phyloP scores from a whole-genome alignment of 306 rosid species.

The Citrullus colocynthis region DNA sequence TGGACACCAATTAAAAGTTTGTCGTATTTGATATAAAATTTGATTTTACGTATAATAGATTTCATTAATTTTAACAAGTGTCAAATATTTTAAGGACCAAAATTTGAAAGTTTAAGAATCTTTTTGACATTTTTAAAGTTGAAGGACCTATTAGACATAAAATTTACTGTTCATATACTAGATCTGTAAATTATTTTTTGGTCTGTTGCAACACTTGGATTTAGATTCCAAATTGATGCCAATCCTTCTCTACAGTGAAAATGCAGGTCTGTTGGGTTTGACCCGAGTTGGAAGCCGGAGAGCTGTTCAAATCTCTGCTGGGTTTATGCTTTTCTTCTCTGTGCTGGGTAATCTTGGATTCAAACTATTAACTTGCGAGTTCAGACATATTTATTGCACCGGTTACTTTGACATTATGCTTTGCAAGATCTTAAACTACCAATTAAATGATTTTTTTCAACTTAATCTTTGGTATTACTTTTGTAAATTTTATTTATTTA shows the following conservation, averaged over 20 bases:
- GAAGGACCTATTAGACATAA: no score
- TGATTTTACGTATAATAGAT: no score
- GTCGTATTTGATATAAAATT: no score
- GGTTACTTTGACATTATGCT: background rate
- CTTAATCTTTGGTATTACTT: background rate
- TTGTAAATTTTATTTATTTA: background rate
- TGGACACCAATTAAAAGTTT: no score
- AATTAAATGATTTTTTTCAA: background rate
- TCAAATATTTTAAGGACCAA: no score
- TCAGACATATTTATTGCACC: background rate
- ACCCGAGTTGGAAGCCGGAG: conserved; percentile 76
- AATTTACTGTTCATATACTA: no score
- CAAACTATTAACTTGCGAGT: background rate
- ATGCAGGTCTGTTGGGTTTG: conserved; percentile 86
- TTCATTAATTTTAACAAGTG: no score
- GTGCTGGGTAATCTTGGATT: conserved; percentile 40
- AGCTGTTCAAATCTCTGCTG: conserved; percentile 67
- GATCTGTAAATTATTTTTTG: no score
- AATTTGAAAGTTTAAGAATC: no score
- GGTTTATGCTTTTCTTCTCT: conserved; percentile 80
- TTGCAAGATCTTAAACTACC: background rate
- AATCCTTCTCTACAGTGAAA: conserved; percentile 45
- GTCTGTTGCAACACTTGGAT: background rate
- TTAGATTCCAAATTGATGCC: background rate
- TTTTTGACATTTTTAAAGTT: no score